Base-by-base conservation (phyloP, 768 basidiomycete genomes). In the Clitopilus passeckerianus region DNA sequence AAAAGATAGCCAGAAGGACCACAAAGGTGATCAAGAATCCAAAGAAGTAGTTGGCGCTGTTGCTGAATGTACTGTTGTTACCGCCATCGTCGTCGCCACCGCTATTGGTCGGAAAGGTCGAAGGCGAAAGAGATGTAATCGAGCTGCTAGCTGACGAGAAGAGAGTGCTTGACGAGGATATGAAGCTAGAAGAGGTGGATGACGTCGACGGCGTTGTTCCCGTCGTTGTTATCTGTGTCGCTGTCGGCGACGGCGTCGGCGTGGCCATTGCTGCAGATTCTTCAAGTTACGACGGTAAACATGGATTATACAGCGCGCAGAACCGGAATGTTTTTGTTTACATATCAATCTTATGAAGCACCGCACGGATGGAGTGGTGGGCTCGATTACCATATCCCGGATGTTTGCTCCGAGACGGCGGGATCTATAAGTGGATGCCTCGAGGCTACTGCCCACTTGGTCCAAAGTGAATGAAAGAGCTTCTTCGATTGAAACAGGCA, bases 11-110 rank as follows among this genome's bases (percentile, higher is more conserved):
- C 27, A 85, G 67, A 50, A 82, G 72, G 1, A 75, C 71, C 59
- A 79, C 70, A 63, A 83, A 79, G 22, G 79, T 74, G 65, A 81
- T 76, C 61, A 83, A 76, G 61, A 83, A 81, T 3, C 81, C 81
- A 59, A 81, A 80, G 67, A 81, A 81, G 65, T 80, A 79, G 62
- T 71, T 79, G 20, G 77, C 75, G 6, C 77, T 75, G 34, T 72
- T 72, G 34, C 18, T 12, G 12, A 50, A 50, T 3, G 20, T n/a
- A 18, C 5, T 50, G 12, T 22, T 22, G 20, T 50, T 18, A 5
- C 64, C 59, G 60, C 62, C 62, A 15, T 58, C 61, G 27, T 43
- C 41, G 14, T 53, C 12, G 34, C 24, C 43, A 22, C 16, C 14
- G 20, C 23, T 16, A 34, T 46, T 41, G 1, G 62, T 53, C 34